Percentiles rank a stretch among this genome's conserved stretches.
These are phyloP conservation scores for Tuber umbilicatum DNA, from an alignment of 495 filamentous ascomycete genomes.

Conservation along the genomic window DNA sequence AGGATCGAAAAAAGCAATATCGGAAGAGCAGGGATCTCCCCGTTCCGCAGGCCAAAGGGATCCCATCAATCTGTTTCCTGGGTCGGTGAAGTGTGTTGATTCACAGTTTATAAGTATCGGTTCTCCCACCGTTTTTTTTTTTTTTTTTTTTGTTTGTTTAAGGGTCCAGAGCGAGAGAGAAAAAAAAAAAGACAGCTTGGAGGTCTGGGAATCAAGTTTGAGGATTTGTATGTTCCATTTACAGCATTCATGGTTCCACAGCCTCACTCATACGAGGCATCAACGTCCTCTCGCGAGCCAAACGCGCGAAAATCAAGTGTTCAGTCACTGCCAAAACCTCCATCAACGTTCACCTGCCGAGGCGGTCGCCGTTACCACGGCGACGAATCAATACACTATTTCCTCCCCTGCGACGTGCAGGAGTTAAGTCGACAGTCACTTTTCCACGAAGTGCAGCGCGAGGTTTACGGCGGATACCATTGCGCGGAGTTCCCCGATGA, in stretches of 20 bases:
- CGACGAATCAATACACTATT: conserved; percentile 67
- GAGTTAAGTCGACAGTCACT: conserved; percentile 85
- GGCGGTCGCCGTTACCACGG: conserved; percentile 76
- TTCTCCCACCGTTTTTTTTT: neutral
- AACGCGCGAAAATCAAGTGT: conserved; percentile 30
- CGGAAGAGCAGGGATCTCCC: neutral
- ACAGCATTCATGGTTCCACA: conserved; percentile 31
- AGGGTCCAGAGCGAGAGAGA: neutral
- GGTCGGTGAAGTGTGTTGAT: neutral
- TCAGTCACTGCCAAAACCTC: conserved; percentile 25
- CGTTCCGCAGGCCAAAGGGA: neutral
- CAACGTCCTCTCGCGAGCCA: conserved; percentile 23
- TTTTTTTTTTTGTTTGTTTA: neutral
- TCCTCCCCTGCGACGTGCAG: conserved; percentile 77
- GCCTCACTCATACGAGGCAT: neutral
- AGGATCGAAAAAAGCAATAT: neutral
- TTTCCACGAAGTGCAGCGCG: conserved; percentile 70
- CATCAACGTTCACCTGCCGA: conserved; percentile 58
- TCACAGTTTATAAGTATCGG: neutral
- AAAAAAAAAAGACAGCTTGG: neutral
- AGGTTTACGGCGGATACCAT: conserved; percentile 72
- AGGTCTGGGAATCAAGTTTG: conserved; percentile 7
- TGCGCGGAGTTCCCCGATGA: conserved; percentile 61
- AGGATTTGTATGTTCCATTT: conserved; percentile 31
- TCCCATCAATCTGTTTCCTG: neutral